phyloP scores from a whole-genome alignment of 768 basidiomycete genomes.

The Mycena rosella region DNA sequence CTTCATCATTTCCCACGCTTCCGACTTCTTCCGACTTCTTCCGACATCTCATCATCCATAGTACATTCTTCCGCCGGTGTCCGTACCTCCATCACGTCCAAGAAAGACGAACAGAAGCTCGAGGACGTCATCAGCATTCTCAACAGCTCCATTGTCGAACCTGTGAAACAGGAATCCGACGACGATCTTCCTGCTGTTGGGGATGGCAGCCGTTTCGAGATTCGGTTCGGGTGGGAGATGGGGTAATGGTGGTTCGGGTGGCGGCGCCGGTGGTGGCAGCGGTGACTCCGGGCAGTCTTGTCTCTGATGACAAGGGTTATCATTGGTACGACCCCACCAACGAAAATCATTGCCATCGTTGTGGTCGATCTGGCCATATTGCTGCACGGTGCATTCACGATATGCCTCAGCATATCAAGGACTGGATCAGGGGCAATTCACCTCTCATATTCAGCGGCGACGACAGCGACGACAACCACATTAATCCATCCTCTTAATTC shows the following conservation, averaged over 20 bases:
- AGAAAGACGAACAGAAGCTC: too few relatives aligned
- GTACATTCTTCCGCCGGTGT: slow-evolving; percentile 15
- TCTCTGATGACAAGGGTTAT: slow-evolving; percentile 16
- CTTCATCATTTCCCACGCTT: too few relatives aligned
- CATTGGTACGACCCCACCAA: too few relatives aligned
- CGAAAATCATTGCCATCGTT: too few relatives aligned
- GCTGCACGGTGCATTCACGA: too few relatives aligned
- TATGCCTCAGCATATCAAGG: too few relatives aligned
- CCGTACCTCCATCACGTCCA: slow-evolving; percentile 3
- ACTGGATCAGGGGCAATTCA: slow-evolving; percentile 4
- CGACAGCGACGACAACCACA: not conserved
- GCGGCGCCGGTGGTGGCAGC: not conserved
- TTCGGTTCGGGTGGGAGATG: slow-evolving; percentile 25
- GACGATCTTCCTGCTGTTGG: not conserved
- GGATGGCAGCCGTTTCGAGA: not conserved
- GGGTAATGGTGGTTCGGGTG: slow-evolving; percentile 10
- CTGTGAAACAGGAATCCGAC: slow-evolving; percentile 9
- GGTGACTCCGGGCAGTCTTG: not conserved
- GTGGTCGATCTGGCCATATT: too few relatives aligned
- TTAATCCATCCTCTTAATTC: too few relatives aligned
- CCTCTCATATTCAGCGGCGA: too few relatives aligned
- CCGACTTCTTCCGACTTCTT: not conserved
- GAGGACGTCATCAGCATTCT: slow-evolving; percentile 1
- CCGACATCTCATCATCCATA: slow-evolving; percentile 22
- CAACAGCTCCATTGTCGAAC: slow-evolving; percentile 13